Percentiles rank a stretch among this genome's conserved stretches.
phyloP scores from a whole-genome alignment of 805 yeast species.

The Saturnispora sekii region DNA sequence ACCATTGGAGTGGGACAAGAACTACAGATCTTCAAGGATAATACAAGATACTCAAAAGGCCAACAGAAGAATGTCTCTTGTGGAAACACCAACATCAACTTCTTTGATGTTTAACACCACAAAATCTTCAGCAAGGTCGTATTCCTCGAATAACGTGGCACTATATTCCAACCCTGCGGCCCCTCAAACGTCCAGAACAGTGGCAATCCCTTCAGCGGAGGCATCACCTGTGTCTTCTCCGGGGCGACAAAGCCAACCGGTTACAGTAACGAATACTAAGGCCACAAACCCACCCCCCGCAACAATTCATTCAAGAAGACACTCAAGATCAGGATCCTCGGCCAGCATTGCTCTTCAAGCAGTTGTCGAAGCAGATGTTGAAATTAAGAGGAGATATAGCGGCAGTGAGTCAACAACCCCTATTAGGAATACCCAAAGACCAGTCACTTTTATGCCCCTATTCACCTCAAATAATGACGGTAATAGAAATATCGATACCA shows the following conservation, averaged over 20 bases:
- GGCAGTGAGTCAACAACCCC: constrained; percentile 17
- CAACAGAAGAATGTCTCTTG: constrained; percentile 32
- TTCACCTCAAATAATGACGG: constrained; percentile 18
- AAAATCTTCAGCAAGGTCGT: constrained; percentile 26
- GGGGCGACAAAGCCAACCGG: constrained; percentile 10
- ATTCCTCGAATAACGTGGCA: constrained; percentile 31
- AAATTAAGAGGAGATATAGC: constrained; percentile 27
- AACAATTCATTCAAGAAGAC: constrained; percentile 3
- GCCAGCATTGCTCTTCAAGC: constrained; percentile 68
- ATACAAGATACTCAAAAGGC: constrained; percentile 19
- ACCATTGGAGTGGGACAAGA: constrained; percentile 84
- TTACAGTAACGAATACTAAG: neutral
- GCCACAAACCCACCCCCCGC: neutral
- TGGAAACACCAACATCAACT: constrained; percentile 35
- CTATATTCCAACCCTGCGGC: constrained; percentile 49
- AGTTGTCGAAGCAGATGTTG: constrained; percentile 53
- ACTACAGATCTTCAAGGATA: constrained; percentile 33
- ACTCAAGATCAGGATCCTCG: constrained; percentile 31
- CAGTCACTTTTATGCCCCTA: constrained; percentile 22
- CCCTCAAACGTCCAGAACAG: constrained; percentile 50
- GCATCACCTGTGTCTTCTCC: constrained; percentile 23
- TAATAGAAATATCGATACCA: constrained; percentile 29
- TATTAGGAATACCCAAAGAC: constrained; percentile 17
- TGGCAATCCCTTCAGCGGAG: constrained; percentile 24
- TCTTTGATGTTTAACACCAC: constrained; percentile 27